A percentile compares a stretch with the other conserved stretches of the same genome.
These are phyloP conservation scores for Pulicaria dysenterica DNA, from an alignment of 129 eudicot genomes.

Conservation along the genomic window DNA sequence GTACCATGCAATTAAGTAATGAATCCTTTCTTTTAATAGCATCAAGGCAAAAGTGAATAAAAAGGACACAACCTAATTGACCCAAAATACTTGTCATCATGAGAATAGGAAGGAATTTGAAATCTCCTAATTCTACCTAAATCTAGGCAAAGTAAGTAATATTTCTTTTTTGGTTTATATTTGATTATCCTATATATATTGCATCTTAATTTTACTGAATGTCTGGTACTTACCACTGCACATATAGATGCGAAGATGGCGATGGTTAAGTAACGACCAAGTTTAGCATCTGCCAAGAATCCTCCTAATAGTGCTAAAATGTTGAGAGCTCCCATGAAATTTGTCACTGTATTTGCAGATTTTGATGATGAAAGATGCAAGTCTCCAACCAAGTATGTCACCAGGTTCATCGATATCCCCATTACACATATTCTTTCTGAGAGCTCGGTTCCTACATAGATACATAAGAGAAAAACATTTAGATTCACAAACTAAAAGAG, in stretches of 20 bases:
- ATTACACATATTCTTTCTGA: constrained; percentile 89
- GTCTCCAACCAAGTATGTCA: constrained; percentile 79
- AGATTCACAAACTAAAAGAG: not conserved
- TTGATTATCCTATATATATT: not conserved
- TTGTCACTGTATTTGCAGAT: constrained; percentile 91
- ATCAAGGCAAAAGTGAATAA: constrained; percentile 14
- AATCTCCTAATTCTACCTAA: constrained; percentile 15
- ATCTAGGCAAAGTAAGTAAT: constrained; percentile 21
- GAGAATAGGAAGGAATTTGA: constrained; percentile 8
- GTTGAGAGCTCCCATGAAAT: constrained; percentile 95
- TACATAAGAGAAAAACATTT: not conserved
- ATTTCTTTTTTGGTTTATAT: not conserved
- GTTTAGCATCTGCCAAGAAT: constrained; percentile 91
- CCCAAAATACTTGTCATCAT: constrained; percentile 17
- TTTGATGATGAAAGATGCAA: constrained; percentile 85
- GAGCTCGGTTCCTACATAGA: constrained; percentile 69
- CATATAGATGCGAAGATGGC: constrained; percentile 74
- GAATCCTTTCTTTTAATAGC: not conserved
- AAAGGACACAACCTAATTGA: constrained; percentile 27
- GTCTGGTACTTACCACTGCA: constrained; percentile 59
- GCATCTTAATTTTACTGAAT: constrained; percentile 18
- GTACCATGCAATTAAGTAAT: constrained; percentile 14
- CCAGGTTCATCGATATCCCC: constrained; percentile 97
- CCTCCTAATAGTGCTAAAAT: constrained; percentile 86
- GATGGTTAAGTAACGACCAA: constrained; percentile 91